Base-by-base conservation (phyloP, 495 filamentous ascomycete species). In the Staphylotrichum longicolle region DNA sequence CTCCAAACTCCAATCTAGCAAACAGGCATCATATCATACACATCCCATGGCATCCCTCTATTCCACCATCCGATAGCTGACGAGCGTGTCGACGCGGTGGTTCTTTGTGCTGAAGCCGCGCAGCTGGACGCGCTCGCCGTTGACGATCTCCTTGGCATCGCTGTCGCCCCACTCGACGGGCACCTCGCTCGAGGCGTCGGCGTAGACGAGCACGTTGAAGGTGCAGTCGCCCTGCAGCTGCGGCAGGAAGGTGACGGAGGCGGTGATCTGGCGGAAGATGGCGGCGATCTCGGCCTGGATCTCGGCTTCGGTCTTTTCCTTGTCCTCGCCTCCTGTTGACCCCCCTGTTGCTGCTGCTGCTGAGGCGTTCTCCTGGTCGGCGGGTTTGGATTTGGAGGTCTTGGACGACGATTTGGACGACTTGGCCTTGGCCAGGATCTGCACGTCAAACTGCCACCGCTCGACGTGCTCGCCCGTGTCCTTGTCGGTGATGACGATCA, bases 131-230 rank as follows among this genome's bases (percentile, higher is more conserved):
- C 96, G 93, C 80, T 98, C 94, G 14, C 90, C 93, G 68, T 93
- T 91, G 71, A 87, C 88, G 67, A 98, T 96, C 80, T 98, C 94
- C 78, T 96, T 97, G 51, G 95, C 93, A 71, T 98, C 94, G 68
- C 91, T 95, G 77, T 98, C 94, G 40, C 94, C 94, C 94, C 94
- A 98, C 75, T 98, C 95, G 60, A 98, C 88, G 6, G 94, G 94
- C 14, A 98, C 94, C 32, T 98, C 94, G 30, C 89, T 93, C 74
- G 96, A 91, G 7, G 91, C 94, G 70, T 98, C 94, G 42, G 94
- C 95, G 70, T 98, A 98, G 4, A 98, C 94, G 32, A 98, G 82
- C 27, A 98, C 93, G 72, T 98, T 98, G 82, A 98, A 98, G 11
- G 95, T 97, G 82, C 93, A 98, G 67, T 93, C 86, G 35, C 91